phyloP scores from a whole-genome alignment of 805 yeast genomes.

The Peterozyma toletana region DNA sequence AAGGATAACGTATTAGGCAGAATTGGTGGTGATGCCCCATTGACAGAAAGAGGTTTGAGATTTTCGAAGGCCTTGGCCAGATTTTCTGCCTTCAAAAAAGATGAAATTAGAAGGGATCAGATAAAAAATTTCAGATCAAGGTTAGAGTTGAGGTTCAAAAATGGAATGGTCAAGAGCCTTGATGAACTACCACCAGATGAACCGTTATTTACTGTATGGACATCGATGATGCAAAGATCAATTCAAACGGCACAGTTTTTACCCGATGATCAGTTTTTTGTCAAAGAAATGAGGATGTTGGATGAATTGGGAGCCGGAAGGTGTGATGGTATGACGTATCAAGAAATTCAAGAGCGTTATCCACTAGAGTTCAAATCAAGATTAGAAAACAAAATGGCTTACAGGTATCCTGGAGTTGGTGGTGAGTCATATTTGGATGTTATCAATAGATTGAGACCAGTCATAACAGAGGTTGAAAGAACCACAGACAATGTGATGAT shows the following conservation, averaged over 20 bases:
- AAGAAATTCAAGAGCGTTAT: conserved; percentile 62
- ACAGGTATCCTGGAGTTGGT: conserved; percentile 94
- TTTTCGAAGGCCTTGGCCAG: conserved; percentile 67
- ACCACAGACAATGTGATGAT: conserved; percentile 81
- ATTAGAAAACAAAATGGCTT: conserved; percentile 67
- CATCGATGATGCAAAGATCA: conserved; percentile 77
- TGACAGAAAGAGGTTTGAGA: conserved; percentile 72
- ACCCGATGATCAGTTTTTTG: conserved; percentile 64
- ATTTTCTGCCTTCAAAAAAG: conserved; percentile 67
- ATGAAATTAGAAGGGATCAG: conserved; percentile 59
- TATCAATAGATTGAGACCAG: conserved; percentile 79
- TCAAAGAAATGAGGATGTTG: conserved; percentile 87
- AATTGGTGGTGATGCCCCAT: conserved; percentile 85
- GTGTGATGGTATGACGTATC: conserved; percentile 89
- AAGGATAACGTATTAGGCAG: conserved; percentile 76
- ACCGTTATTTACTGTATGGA: conserved; percentile 84
- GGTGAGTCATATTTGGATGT: conserved; percentile 96
- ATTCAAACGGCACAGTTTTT: conserved; percentile 73
- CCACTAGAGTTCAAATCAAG: conserved; percentile 81
- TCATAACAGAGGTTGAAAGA: conserved; percentile 88
- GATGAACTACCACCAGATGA: conserved; percentile 60
- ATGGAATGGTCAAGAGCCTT: conserved; percentile 25
- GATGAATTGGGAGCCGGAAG: conserved; percentile 92
- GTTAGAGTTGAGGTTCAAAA: conserved; percentile 29
- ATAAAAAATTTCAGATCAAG: conserved; percentile 43